Evolutionary conservation across 1,284 basidiomycete species (phyloP), one percentile per base, ranked within the genome.

Genomic region (Cutaneotrichosporon sp.): DNA sequence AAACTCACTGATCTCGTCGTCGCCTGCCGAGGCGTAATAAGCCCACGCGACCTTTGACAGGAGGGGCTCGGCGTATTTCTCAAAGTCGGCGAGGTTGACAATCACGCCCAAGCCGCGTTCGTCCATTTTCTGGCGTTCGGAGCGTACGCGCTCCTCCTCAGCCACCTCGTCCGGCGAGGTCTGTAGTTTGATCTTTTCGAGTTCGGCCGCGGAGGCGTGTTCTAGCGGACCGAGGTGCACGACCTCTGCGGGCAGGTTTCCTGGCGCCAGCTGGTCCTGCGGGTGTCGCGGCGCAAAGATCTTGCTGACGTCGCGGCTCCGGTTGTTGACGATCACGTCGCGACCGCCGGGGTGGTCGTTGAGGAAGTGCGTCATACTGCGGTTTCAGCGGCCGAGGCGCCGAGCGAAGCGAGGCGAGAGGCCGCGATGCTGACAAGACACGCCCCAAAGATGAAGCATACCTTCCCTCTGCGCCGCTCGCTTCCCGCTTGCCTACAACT

Each of bases 11-110:
- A 84, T 83, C 65, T 86, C 85, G 66, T 90, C 88, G 63, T 92
- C 90, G 3, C 86, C 79, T 2, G 86, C 86, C 21, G 87, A 88
- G 9, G 83, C 82, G 67, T 90, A 93, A 72, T 91, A 93, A 4
- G 88, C 84, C 61, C 81, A 77, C 3, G 85, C 87, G 57, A 86
- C 87, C 65, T 84, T 80, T 3, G 85, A 82, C 35, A 90, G 74
- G 21, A 87, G 76, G 37, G 81, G 80, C 60, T 80, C 80, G 17
- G 87, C 77, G 41, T 63, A 60, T 56, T 58, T 77, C 83, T 86
- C 66, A 57, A 68, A 68, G 52, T 68, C 66, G 35, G 64, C 56
- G 68, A 73, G 69, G 55, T 73, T 73, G 42, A 73, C 59, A 22
- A 73, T 62, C 2, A 53, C 60, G 1, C 69, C 68, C 39, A 72